phyloP scores from a whole-genome alignment of 2,329 filamentous ascomycete genomes.

The Aspergillus neotritici region DNA sequence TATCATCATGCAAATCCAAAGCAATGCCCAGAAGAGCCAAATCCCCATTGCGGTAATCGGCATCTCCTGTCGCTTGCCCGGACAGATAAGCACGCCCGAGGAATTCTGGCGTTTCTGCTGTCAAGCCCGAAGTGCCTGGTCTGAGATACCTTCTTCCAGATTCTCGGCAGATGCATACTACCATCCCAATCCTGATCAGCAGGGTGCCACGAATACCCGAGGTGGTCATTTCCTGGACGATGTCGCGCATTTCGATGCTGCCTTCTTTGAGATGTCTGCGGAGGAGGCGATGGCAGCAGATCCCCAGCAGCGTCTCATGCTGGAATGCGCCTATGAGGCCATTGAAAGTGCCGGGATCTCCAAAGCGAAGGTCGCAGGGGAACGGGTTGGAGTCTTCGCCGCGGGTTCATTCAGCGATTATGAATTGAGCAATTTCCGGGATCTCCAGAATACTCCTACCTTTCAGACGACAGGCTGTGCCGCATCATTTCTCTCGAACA shows the following conservation, averaged over 20 bases:
- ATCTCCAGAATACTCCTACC: conserved; percentile 5
- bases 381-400: conserved; percentile 1
- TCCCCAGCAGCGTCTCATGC: conserved; percentile 4
- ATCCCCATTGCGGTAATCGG: conserved; percentile 1
- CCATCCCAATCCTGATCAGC: conserved; percentile 1
- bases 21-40: too few species aligned
- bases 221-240: conserved; percentile 4
- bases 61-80: background rate
- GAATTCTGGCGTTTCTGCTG: conserved; percentile 2
- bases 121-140: background rate
- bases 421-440: conserved; percentile 1
- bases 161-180: background rate
- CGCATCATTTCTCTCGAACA: conserved; percentile 7
- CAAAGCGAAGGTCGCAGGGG: background rate
- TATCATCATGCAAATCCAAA: too few species aligned
- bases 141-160: conserved; percentile 1
- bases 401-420: conserved; percentile 5
- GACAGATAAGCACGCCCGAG: background rate
- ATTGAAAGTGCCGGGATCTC: conserved; percentile 7
- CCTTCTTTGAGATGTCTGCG: conserved; percentile 4
- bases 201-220: background rate
- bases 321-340: conserved; percentile 7
- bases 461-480: conserved; percentile 2
- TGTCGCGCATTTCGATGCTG: background rate
- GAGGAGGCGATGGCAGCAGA: conserved; percentile 2